phyloP scores from a whole-genome alignment of 2,329 filamentous ascomycete genomes.

The Verruconis gallopava region DNA sequence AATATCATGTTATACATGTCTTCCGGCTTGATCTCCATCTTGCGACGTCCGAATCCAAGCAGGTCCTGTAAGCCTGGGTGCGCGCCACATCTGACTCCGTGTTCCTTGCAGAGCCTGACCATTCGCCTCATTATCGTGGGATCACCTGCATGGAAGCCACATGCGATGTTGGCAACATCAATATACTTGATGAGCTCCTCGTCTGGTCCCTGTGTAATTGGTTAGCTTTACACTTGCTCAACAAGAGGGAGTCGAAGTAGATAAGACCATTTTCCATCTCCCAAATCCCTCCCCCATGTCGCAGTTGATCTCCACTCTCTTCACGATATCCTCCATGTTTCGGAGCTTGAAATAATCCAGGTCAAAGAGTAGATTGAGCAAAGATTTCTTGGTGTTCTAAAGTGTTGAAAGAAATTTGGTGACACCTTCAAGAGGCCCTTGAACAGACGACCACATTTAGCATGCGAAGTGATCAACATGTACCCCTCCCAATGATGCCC shows the following conservation, averaged over 20 bases:
- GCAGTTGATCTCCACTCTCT: conserved; percentile 30
- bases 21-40: conserved; percentile 45
- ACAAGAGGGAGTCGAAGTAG: not conserved
- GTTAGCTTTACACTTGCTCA: not conserved
- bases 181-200: conserved; percentile 48
- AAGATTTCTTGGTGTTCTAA: too few species aligned
- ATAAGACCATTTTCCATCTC: conserved; percentile 24
- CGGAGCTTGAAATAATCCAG: too few species aligned
- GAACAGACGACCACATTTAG: too few species aligned
- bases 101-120: conserved; percentile 43
- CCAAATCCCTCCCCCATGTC: conserved; percentile 43
- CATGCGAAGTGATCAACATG: too few species aligned
- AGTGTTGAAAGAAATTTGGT: too few species aligned
- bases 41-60: conserved; percentile 50
- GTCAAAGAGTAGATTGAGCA: too few species aligned
- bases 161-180: conserved; percentile 50
- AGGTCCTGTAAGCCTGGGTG: conserved; percentile 54
- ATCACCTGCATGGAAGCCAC: conserved; percentile 47
- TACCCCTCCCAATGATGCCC: too few species aligned
- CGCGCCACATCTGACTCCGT: conserved; percentile 45
- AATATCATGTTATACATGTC: conserved; percentile 45
- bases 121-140: conserved; percentile 52
- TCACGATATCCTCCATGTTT: conserved; percentile 2
- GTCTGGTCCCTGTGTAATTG: conserved; percentile 34
- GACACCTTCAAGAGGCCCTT: too few species aligned